phyloP scores from a whole-genome alignment of 306 rosid species.

The Psophocarpus tetragonolobus region DNA sequence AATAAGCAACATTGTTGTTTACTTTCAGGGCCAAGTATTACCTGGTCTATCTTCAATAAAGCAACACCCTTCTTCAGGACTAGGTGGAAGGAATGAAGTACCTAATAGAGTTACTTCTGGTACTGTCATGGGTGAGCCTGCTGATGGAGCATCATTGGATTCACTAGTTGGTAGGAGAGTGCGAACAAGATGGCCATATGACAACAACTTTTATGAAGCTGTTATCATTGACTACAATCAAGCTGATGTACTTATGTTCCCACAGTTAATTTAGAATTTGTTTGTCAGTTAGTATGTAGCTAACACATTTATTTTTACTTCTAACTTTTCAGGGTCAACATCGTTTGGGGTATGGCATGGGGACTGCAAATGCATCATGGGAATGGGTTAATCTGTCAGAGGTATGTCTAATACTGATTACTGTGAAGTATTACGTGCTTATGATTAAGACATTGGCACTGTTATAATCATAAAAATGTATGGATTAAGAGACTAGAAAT shows the following conservation, averaged over 20 bases:
- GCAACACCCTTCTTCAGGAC: slow-evolving; percentile 71
- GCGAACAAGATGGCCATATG: slow-evolving; percentile 95
- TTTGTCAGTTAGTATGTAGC: slow-evolving; percentile 29
- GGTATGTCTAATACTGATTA: slow-evolving; percentile 51
- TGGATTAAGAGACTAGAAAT: background rate
- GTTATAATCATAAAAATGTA: background rate
- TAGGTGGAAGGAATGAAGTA: slow-evolving; percentile 73
- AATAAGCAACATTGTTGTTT: slow-evolving; percentile 13
- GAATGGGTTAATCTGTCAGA: slow-evolving; percentile 94
- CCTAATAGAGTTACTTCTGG: slow-evolving; percentile 66
- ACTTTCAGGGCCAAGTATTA: slow-evolving; percentile 52
- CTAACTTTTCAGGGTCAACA: slow-evolving; percentile 73
- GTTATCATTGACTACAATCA: slow-evolving; percentile 72
- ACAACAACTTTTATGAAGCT: slow-evolving; percentile 92
- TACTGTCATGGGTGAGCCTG: slow-evolving; percentile 53
- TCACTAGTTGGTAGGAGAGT: slow-evolving; percentile 81
- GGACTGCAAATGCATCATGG: slow-evolving; percentile 72
- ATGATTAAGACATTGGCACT: background rate
- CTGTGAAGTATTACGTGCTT: background rate
- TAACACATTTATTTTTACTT: slow-evolving; percentile 11
- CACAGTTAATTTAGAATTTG: slow-evolving; percentile 12
- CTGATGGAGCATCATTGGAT: slow-evolving; percentile 60
- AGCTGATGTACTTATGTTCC: slow-evolving; percentile 53
- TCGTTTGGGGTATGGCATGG: slow-evolving; percentile 78
- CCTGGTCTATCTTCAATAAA: slow-evolving; percentile 70